Evolutionary conservation across 345 rosid genomes (phyloP).

Genomic region (Sisymbrium irio): DNA sequence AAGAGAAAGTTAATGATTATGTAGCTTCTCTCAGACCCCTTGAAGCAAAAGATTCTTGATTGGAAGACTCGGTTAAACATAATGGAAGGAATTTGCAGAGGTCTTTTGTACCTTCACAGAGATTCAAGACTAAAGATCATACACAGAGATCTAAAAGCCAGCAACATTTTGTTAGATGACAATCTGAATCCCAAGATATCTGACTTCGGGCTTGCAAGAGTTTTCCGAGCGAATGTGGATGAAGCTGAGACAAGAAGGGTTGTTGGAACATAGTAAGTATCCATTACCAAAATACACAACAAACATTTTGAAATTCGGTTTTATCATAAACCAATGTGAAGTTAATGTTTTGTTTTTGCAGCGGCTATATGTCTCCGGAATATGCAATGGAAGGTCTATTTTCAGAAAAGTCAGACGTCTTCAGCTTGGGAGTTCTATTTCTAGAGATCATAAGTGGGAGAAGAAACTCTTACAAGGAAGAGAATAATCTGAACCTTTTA

Average conservation of each 20-base stretch:
- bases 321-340: neutral
- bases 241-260: slow-evolving; percentile 45
- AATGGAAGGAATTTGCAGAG: slow-evolving; percentile 51
- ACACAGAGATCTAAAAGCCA: slow-evolving; percentile 49
- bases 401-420: slow-evolving; percentile 48
- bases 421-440: slow-evolving; percentile 44
- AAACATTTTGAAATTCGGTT: neutral
- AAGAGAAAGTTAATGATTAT: neutral
- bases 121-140: slow-evolving; percentile 53
- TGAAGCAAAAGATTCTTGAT: slow-evolving; percentile 28
- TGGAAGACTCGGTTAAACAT: slow-evolving; percentile 44
- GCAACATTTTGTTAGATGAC: slow-evolving; percentile 54
- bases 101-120: slow-evolving; percentile 46
- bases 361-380: slow-evolving; percentile 55
- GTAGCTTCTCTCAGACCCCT: slow-evolving; percentile 25
- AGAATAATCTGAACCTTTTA: slow-evolving; percentile 24
- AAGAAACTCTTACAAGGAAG: slow-evolving; percentile 38
- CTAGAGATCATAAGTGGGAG: slow-evolving; percentile 47
- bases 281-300: neutral
- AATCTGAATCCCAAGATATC: slow-evolving; percentile 47
- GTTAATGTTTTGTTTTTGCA: slow-evolving; percentile 9
- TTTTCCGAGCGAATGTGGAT: slow-evolving; percentile 39
- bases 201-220: slow-evolving; percentile 49
- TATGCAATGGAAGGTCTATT: slow-evolving; percentile 45
- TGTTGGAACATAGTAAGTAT: slow-evolving; percentile 48